Base-by-base conservation (phyloP, 164 flowering plant species). In the Paratinospora sagittata region DNA sequence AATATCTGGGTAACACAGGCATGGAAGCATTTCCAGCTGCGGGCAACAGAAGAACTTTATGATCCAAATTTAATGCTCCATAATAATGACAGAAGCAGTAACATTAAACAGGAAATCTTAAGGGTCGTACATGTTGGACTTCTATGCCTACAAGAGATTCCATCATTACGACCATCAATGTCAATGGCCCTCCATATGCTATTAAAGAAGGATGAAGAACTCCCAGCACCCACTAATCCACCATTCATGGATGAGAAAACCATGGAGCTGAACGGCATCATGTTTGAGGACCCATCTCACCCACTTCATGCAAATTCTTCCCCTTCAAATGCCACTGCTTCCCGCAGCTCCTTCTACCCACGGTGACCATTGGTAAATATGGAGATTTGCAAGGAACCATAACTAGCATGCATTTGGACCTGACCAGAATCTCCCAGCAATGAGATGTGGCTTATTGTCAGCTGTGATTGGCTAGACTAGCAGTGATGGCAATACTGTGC, bases 51-150 rank as follows among this genome's bases (percentile, higher is more conserved):
- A 70, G 85, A 84, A 68, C 73, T 89, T 57, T 78, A 80, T 19
- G 94, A 89, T 71, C 87, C 88, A 16, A 89, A 87, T 71, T 73
- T 88, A 39, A 73, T 75, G 85, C 30, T 82, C 72, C 75, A 83
- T 16, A 76, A 81, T 67, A 45, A 77, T 71, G 63, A 75, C 14
- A 71, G 70, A 14, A 65, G 74, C 49, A 64, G 39, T 72, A 72
- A 72, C 63, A 72, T 82, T 13, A 86, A 82, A 73, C 67, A 74
- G 9, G 92, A 86, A 74, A 76, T 84, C 33, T 37, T 78, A 26
- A 80, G 89, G 77, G 97, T 83, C 67, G 78, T 92, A 37, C 97
- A 92, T 34, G 82, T 92, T 71, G 97, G 89, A 66, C 90, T 95
- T 68, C 76, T 92, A 65, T 95, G 98, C 87, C 79, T 87, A 19